Evolutionary conservation across 495 filamentous ascomycete genomes (phyloP).

Genomic region (Daldinia grandis): DNA sequence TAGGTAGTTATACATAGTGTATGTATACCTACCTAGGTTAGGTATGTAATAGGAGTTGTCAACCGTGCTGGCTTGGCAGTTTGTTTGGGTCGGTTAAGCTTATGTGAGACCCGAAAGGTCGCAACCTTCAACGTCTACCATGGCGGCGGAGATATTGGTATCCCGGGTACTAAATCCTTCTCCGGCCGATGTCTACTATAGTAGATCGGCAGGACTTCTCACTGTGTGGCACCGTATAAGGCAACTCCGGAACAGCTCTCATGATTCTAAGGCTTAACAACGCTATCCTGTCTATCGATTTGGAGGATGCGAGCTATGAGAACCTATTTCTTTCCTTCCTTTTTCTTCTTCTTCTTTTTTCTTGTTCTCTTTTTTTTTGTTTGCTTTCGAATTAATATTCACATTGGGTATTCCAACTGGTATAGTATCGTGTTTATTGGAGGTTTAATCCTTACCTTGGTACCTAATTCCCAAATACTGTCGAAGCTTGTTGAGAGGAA

Average conservation of each 20-base stretch:
- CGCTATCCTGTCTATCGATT: not conserved
- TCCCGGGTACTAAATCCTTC: not conserved
- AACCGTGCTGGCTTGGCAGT: not conserved
- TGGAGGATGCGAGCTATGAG: not conserved
- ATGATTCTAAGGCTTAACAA: not conserved
- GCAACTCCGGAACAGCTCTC: not conserved
- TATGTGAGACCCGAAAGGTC: slow-evolving; percentile 22
- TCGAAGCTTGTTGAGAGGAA: not conserved
- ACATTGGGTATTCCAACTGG: too few species aligned
- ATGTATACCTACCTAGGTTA: too few species aligned
- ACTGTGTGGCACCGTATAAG: not conserved
- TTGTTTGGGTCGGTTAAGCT: slow-evolving; percentile 25
- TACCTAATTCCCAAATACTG: not conserved
- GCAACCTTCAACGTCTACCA: slow-evolving; percentile 16
- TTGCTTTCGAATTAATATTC: too few species aligned
- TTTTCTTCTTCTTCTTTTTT: too few species aligned
- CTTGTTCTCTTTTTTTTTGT: too few species aligned
- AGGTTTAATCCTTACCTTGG: not conserved
- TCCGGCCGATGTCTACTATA: not conserved
- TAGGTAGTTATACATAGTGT: too few species aligned
- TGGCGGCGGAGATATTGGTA: slow-evolving; percentile 5
- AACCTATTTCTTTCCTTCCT: not conserved
- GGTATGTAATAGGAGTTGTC: slow-evolving; percentile 5
- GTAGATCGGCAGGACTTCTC: not conserved
- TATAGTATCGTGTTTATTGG: not conserved